phyloP scores from a whole-genome alignment of 306 rosid genomes.

The Lathyrus tuberosus region DNA sequence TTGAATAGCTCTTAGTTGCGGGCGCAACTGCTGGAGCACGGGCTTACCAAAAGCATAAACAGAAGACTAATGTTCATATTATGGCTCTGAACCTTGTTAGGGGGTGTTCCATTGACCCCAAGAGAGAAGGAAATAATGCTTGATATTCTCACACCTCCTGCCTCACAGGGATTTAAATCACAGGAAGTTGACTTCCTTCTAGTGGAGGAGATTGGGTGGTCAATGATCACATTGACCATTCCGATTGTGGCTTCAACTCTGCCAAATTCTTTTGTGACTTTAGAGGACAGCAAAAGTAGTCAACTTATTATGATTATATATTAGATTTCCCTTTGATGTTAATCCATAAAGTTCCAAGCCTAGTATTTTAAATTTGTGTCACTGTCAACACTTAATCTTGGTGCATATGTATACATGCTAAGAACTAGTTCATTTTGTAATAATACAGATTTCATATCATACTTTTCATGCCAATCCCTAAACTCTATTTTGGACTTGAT shows the following conservation, averaged over 20 bases:
- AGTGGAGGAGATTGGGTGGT: conserved; percentile 64
- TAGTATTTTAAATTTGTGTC: conserved; percentile 8
- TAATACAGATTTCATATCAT: conserved; percentile 24
- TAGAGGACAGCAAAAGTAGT: not conserved
- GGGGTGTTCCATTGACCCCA: conserved; percentile 64
- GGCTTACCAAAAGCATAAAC: conserved; percentile 69
- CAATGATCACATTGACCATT: conserved; percentile 44
- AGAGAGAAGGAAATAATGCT: conserved; percentile 85
- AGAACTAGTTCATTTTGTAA: conserved; percentile 14
- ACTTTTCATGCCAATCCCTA: conserved; percentile 22
- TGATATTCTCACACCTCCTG: conserved; percentile 74
- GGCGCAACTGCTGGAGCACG: conserved; percentile 68
- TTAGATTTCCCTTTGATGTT: conserved; percentile 26
- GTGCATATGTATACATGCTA: conserved; percentile 5
- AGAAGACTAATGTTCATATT: conserved; percentile 70
- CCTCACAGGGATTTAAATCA: conserved; percentile 50
- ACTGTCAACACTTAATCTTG: not conserved
- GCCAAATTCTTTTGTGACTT: not conserved
- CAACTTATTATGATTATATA: conserved; percentile 19
- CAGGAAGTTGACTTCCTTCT: conserved; percentile 47
- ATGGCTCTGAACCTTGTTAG: conserved; percentile 83
- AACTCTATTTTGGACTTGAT: not conserved
- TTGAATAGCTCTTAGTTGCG: conserved; percentile 46
- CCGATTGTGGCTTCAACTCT: conserved; percentile 10
- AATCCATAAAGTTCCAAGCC: conserved; percentile 20